These are phyloP conservation scores for Apiotrichum sp. DNA, from an alignment of 1,284 basidiomycete species.

Conservation along the genomic window DNA sequence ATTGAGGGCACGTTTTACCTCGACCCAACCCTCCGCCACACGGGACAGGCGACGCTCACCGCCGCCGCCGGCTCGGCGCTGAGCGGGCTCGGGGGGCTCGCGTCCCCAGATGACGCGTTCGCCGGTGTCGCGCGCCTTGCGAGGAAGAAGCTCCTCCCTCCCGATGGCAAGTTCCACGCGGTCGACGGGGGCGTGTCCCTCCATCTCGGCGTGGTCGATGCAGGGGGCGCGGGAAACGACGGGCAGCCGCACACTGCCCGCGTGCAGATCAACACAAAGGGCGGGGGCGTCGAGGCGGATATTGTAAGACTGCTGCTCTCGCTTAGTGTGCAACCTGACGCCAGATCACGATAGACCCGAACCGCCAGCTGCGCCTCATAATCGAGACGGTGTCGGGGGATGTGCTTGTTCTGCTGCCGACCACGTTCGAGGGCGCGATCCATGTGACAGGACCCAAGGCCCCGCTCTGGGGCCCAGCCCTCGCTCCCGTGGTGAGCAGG, in stretches of 20 bases:
- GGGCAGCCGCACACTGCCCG: constrained; percentile 31
- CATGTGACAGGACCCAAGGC: constrained; percentile 5
- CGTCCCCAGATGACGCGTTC: constrained; percentile 16
- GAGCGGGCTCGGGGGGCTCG: constrained; percentile 15
- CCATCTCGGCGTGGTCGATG: constrained; percentile 31
- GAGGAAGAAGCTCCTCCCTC: constrained; percentile 28
- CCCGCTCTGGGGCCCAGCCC: constrained; percentile 20
- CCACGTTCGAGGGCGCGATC: constrained; percentile 31
- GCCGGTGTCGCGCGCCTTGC: constrained; percentile 34
- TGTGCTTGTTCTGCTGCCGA: constrained; percentile 35
- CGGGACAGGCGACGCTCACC: constrained; percentile 23
- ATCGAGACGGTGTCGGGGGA: constrained; percentile 37
- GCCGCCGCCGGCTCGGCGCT: constrained; percentile 30
- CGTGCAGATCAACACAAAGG: constrained; percentile 27
- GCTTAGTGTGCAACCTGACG: constrained; percentile 3
- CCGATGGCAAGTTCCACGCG: constrained; percentile 32
- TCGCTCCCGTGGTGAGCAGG: constrained; percentile 21
- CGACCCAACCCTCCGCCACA: constrained; percentile 31
- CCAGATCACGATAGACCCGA: constrained; percentile 31
- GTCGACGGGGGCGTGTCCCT: constrained; percentile 35
- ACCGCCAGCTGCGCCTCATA: constrained; percentile 14
- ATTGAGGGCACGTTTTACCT: constrained; percentile 35
- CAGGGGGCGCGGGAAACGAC: no score
- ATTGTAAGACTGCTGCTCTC: constrained; percentile 13
- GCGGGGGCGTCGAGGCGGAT: constrained; percentile 36